Conservation (phyloP, 805 yeast species). For the Saccharomycopsis selenospora region DNA sequence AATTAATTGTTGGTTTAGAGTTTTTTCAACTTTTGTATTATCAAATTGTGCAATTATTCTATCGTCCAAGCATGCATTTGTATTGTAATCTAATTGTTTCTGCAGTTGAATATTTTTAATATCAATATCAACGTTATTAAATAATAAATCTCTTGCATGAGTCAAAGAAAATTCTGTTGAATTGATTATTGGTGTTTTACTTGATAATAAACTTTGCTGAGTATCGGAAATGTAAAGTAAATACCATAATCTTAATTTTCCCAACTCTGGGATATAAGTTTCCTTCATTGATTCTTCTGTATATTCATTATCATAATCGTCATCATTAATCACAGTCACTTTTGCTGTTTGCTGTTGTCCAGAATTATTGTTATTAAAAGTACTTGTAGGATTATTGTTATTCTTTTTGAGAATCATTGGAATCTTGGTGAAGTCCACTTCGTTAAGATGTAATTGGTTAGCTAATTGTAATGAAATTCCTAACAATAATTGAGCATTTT, state of each 20-base stretch:
- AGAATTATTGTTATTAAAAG: neutral
- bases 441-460: constrained; percentile 38
- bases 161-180: constrained; percentile 14
- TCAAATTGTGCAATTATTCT: constrained; percentile 23
- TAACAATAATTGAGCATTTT: constrained; percentile 56
- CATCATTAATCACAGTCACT: constrained; percentile 3
- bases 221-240: constrained; percentile 59
- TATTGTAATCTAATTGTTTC: constrained; percentile 12
- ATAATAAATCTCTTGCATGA: constrained; percentile 37
- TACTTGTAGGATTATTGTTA: neutral
- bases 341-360: neutral
- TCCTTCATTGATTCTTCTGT: constrained; percentile 2
- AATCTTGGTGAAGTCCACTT: neutral
- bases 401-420: neutral
- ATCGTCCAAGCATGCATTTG: constrained; percentile 18
- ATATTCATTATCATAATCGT: constrained; percentile 9
- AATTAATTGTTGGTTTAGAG: constrained; percentile 22
- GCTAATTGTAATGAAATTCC: constrained; percentile 65
- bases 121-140: constrained; percentile 17
- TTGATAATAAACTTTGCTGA: constrained; percentile 55
- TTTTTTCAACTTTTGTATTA: constrained; percentile 21
- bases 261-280: constrained; percentile 29
- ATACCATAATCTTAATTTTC: constrained; percentile 57
- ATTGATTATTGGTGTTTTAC: constrained; percentile 49
- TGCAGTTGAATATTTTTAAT: constrained; percentile 16